Evolutionary conservation across 2,329 filamentous ascomycete species (phyloP).

Genomic region (Cercospora canescens): DNA sequence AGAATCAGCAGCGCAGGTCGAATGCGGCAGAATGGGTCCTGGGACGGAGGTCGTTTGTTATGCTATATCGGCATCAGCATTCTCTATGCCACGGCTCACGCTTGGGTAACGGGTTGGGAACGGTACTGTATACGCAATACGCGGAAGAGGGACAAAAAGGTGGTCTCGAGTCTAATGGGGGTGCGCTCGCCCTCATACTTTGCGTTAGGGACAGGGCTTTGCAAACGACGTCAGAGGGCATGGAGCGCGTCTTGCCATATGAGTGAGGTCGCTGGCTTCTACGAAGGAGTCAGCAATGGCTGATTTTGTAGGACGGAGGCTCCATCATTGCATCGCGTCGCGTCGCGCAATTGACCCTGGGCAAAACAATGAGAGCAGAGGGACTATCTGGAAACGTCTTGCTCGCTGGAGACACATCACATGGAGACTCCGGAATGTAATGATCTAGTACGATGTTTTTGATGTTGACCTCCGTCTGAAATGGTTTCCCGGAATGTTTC

Average conservation of each 20-base stretch:
- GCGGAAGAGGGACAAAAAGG: conserved; percentile 21
- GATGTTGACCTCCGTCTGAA: background rate
- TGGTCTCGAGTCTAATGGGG: conserved; percentile 20
- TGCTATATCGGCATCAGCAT: conserved; percentile 5
- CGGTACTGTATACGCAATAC: background rate
- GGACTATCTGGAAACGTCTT: background rate
- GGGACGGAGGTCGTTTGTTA: conserved; percentile 10
- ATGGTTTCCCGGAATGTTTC: background rate
- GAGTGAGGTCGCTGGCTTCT: background rate
- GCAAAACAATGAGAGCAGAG: background rate
- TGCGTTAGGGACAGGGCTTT: background rate
- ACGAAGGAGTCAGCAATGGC: background rate
- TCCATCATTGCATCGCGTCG: background rate
- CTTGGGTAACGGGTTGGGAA: background rate
- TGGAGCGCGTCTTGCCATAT: background rate
- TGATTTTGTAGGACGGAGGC: background rate
- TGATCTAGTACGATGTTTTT: background rate
- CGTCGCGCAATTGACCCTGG: background rate
- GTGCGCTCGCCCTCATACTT: conserved; percentile 8
- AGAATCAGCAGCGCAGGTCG: conserved; percentile 19
- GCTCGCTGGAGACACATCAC: background rate
- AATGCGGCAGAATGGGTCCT: conserved; percentile 23
- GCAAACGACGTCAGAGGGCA: background rate
- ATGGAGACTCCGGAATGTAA: background rate
- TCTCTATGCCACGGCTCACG: background rate